Conservation (phyloP, 2,329 filamentous ascomycete genomes). For the Aschersonia sp. region DNA sequence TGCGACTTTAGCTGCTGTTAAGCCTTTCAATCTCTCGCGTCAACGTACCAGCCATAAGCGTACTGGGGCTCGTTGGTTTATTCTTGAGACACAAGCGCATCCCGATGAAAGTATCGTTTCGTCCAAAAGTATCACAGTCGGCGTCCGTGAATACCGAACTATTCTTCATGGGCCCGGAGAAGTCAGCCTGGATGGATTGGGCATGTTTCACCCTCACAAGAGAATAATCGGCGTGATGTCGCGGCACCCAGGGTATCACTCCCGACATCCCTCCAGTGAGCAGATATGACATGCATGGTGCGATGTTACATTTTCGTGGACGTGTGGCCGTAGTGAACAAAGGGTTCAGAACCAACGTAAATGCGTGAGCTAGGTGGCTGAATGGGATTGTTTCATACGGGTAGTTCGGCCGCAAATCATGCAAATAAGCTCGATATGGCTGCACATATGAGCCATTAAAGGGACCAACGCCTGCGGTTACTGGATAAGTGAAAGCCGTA, state of each 20-base stretch:
- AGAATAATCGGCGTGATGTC: constrained; percentile 1
- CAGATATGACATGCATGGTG: constrained; percentile 5
- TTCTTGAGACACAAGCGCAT: background rate
- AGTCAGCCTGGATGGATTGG: constrained; percentile 5
- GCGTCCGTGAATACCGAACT: background rate
- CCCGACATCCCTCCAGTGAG: constrained; percentile 5
- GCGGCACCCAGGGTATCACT: constrained; percentile 6
- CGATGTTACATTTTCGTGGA: constrained; percentile 1
- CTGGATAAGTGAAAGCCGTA: constrained; percentile 5
- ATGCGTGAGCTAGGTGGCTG: constrained; percentile 4
- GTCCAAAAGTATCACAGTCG: constrained; percentile 3
- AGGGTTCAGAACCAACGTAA: constrained; percentile 4
- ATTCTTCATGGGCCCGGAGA: background rate
- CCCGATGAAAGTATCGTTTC: background rate
- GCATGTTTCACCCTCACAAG: constrained; percentile 3
- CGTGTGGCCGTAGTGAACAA: constrained; percentile 1
- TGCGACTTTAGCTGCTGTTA: no score
- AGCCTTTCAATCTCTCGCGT: background rate
- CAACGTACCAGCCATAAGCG: background rate
- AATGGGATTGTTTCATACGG: background rate
- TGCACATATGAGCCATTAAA: constrained; percentile 7
- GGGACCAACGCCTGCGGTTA: constrained; percentile 6
- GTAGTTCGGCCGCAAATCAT: background rate
- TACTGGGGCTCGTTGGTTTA: background rate
- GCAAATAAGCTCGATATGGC: constrained; percentile 3